phyloP scores from a whole-genome alignment of 2,329 filamentous ascomycete species.

The Tolypocladium tundrense region DNA sequence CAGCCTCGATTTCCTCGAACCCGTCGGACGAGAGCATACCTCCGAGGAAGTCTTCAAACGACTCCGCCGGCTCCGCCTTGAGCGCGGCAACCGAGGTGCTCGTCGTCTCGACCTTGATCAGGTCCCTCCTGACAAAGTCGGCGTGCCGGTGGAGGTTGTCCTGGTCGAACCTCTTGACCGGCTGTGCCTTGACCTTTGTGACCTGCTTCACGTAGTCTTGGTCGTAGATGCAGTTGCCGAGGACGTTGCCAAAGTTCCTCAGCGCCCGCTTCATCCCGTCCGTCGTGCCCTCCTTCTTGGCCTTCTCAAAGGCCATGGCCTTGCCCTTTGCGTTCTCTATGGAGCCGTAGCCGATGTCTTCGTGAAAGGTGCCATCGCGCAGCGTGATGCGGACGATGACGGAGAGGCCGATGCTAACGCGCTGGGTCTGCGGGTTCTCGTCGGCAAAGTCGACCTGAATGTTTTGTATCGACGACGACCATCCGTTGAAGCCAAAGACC shows the following conservation, averaged over 20 bases:
- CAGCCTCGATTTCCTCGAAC: conserved; percentile 26
- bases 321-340: conserved; percentile 96
- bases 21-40: conserved; percentile 30
- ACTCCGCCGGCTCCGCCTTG: conserved; percentile 27
- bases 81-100: conserved; percentile 6
- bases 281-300: conserved; percentile 95
- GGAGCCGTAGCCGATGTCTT: conserved; percentile 94
- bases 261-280: conserved; percentile 85
- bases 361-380: conserved; percentile 89
- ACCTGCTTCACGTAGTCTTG: conserved; percentile 86
- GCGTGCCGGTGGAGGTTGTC: conserved; percentile 72
- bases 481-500: conserved; percentile 94
- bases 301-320: conserved; percentile 92
- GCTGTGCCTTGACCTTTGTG: conserved; percentile 75
- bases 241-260: conserved; percentile 86
- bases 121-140: conserved; percentile 59
- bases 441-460: conserved; percentile 94
- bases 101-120: conserved; percentile 13
- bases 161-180: conserved; percentile 63
- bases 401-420: conserved; percentile 75
- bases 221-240: conserved; percentile 98
- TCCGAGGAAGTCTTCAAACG: conserved; percentile 41
- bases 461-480: conserved; percentile 92
- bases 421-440: conserved; percentile 66
- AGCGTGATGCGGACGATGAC: conserved; percentile 86